phyloP scores from a whole-genome alignment of 2,329 filamentous ascomycete genomes.

The Orbilia brochopaga region DNA sequence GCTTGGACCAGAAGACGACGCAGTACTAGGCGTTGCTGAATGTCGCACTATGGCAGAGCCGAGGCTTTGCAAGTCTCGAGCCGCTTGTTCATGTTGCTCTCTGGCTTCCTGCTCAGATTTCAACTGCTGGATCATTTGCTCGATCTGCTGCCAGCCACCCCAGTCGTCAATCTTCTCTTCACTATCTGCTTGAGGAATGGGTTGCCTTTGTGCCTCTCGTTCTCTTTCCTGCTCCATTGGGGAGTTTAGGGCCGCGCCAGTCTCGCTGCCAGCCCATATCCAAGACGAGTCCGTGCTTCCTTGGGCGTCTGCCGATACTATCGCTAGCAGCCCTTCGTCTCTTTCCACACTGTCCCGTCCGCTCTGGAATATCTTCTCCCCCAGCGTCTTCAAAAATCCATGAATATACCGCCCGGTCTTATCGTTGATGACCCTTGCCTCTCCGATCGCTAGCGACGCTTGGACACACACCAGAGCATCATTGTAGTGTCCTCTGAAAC shows the following conservation, averaged over 20 bases:
- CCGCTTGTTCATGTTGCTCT: constrained; percentile 52
- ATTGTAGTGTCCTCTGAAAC: constrained; percentile 75
- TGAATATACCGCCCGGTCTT: constrained; percentile 80
- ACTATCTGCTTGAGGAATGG: constrained; percentile 46
- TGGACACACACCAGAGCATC: constrained; percentile 75
- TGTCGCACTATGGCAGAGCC: constrained; percentile 39
- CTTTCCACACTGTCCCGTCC: constrained; percentile 51
- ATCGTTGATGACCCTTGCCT: constrained; percentile 73
- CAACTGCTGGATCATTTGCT: constrained; percentile 52
- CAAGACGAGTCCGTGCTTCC: constrained; percentile 77
- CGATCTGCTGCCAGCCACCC: constrained; percentile 54
- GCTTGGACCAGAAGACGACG: constrained; percentile 16
- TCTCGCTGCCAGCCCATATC: constrained; percentile 59
- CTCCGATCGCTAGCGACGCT: constrained; percentile 72
- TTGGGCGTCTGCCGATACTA: constrained; percentile 85
- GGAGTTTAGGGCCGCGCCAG: constrained; percentile 53
- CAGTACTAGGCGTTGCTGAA: constrained; percentile 19
- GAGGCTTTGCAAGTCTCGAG: constrained; percentile 50
- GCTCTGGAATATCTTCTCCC: constrained; percentile 60
- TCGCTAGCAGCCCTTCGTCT: constrained; percentile 88
- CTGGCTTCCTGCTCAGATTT: constrained; percentile 51
- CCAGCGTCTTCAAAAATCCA: constrained; percentile 76
- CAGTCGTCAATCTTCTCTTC: constrained; percentile 52
- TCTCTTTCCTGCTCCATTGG: constrained; percentile 49
- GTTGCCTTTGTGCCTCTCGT: constrained; percentile 46